phyloP scores from a whole-genome alignment of 805 yeast species.

The Lipomyces starkeyi region DNA sequence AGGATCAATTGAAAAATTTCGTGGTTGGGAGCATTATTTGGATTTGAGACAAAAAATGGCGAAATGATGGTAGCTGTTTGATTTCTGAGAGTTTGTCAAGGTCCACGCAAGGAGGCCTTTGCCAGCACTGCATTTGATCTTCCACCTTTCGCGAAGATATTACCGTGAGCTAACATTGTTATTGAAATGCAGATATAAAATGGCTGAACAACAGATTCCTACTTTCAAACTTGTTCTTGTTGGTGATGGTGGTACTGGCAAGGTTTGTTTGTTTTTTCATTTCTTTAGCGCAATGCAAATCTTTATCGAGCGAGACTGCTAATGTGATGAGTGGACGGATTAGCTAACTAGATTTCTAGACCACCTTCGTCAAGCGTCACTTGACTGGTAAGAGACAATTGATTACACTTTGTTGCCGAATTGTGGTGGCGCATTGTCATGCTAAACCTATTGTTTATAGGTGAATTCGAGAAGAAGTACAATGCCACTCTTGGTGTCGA shows the following conservation, averaged over 20 bases:
- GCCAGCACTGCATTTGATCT: not conserved
- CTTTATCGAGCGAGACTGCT: not conserved
- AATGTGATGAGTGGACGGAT: not conserved
- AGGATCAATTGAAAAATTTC: not conserved
- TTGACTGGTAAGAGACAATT: slow-evolving; percentile 60
- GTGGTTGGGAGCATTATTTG: not conserved
- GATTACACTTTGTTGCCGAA: not conserved
- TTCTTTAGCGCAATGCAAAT: not conserved
- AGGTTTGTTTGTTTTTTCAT: slow-evolving; percentile 55
- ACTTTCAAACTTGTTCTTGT: slow-evolving; percentile 97
- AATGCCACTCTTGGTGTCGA: slow-evolving; percentile 99
- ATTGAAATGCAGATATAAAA: slow-evolving; percentile 13
- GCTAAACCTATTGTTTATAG: slow-evolving; percentile 44
- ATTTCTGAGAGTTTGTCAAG: not conserved
- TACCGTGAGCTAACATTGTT: not conserved
- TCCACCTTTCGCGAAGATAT: not conserved
- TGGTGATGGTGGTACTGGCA: slow-evolving; percentile 99
- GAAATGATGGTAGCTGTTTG: not conserved
- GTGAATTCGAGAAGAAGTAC: slow-evolving; percentile 99
- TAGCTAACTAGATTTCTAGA: slow-evolving; percentile 48
- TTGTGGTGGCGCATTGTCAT: not conserved
- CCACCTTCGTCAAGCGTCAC: slow-evolving; percentile 99
- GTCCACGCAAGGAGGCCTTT: not conserved
- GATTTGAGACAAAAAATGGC: not conserved
- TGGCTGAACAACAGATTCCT: slow-evolving; percentile 62